phyloP scores from a whole-genome alignment of 768 basidiomycete species.

The Phaeotremella skinneri region DNA sequence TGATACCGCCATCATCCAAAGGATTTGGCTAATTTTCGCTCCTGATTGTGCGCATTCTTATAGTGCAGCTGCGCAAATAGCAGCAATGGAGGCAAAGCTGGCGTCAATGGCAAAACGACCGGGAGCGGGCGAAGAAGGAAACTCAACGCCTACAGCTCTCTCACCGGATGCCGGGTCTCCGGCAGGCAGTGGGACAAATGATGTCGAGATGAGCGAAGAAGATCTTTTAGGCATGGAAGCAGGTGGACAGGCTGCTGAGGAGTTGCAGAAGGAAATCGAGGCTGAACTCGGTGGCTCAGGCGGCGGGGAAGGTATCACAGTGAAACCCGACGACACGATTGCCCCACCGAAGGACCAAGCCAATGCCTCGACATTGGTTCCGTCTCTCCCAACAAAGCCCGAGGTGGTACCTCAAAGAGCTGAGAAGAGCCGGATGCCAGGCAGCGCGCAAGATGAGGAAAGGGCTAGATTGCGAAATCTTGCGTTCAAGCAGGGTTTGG shows the following conservation, averaged over 20 bases:
- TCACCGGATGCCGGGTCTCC: no score
- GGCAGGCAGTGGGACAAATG: no score
- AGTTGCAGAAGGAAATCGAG: slow-evolving; percentile 34
- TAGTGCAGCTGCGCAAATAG: slow-evolving; percentile 85
- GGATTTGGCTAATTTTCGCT: slow-evolving; percentile 2
- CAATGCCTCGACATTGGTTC: not conserved
- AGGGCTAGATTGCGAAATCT: not conserved
- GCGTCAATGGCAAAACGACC: slow-evolving; percentile 63
- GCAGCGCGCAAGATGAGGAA: not conserved
- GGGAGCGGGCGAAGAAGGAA: not conserved
- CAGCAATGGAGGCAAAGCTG: slow-evolving; percentile 92
- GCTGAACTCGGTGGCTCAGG: slow-evolving; percentile 10
- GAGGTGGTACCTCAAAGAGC: not conserved
- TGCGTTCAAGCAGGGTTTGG: slow-evolving; percentile 17
- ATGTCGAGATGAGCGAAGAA: not conserved
- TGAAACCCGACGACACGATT: not conserved
- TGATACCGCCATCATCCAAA: slow-evolving; percentile 19
- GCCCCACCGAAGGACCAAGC: not conserved
- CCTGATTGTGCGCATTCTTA: not conserved
- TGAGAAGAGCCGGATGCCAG: not conserved
- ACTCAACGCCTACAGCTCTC: not conserved
- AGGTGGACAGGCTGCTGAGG: slow-evolving; percentile 32
- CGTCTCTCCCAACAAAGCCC: not conserved
- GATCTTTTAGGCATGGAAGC: slow-evolving; percentile 13
- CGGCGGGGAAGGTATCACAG: not conserved